phyloP scores from a whole-genome alignment of 495 filamentous ascomycete species.

The Penicillium dipodomyicola region DNA sequence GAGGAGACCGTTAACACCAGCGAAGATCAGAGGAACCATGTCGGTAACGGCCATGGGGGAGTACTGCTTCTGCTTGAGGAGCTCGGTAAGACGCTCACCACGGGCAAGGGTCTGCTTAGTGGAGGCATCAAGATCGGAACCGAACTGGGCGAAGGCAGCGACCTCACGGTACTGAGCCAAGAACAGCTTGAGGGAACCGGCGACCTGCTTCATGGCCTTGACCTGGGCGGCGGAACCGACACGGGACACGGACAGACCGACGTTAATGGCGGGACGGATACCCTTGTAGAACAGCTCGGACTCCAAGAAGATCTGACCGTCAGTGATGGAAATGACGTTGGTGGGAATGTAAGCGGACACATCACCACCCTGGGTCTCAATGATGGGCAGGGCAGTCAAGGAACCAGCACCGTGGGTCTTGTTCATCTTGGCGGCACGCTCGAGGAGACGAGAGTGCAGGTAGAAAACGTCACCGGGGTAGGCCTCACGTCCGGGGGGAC shows the following conservation, averaged over 20 bases:
- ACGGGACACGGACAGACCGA: conserved; percentile 99
- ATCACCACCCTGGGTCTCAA: conserved; percentile 99
- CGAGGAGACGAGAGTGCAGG: conserved; percentile 98
- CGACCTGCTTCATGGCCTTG: conserved; percentile 99
- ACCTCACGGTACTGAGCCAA: conserved; percentile 99
- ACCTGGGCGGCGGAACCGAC: conserved; percentile 99
- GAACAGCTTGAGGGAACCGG: conserved; percentile 99
- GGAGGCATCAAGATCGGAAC: conserved; percentile 97
- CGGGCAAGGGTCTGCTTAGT: conserved; percentile 98
- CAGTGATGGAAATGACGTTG: conserved; percentile 99
- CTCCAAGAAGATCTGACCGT: conserved; percentile 99
- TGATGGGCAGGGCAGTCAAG: conserved; percentile 94
- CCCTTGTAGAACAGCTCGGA: conserved; percentile 99
- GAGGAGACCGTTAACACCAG: conserved; percentile 96
- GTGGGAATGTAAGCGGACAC: conserved; percentile 99
- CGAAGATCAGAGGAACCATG: conserved; percentile 99
- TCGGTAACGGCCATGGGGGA: conserved; percentile 97
- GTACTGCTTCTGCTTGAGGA: conserved; percentile 99
- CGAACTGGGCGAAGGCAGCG: conserved; percentile 99
- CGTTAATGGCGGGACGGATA: conserved; percentile 99
- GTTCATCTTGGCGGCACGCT: conserved; percentile 99
- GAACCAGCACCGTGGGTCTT: conserved; percentile 94
- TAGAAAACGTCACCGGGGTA: conserved; percentile 99
- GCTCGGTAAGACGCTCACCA: conserved; percentile 98
- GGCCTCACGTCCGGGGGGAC: conserved; percentile 98